Evolutionary conservation across 2,329 filamentous ascomycete species (phyloP), one percentile per base, ranked within the genome.

Genomic region (Fusarium mexicanum): DNA sequence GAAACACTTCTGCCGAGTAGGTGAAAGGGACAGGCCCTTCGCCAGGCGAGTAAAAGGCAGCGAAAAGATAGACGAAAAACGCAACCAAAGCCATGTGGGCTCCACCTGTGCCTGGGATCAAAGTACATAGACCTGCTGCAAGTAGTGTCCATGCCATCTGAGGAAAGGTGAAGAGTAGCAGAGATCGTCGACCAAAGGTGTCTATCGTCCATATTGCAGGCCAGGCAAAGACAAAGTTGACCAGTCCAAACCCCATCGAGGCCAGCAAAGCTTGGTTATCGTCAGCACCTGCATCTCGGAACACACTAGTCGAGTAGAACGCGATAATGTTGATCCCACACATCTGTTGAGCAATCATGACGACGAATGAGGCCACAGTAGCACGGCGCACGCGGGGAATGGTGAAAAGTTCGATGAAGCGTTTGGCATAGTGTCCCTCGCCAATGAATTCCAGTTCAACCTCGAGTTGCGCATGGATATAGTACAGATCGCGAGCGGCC

Each of bases 331-430:
- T 93, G 81, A 93, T 88, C 59, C 83, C 88, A 76, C 91, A 92
- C 88, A 93, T 91, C 80, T 93, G 91, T 81, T 93, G 91, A 1
- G 90, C 91, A 76, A 93, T 91, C 94, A 97, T 97, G 74, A 96
- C 93, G 3, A 91, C 90, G 73, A 91, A 93, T 2, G 93, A 92
- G 11, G 94, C 94, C 37, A 93, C 86, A 8, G 91, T 95, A 6
- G 94, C 94, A 46, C 92, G 88, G 20, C 91, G 88, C 17, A 93
- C 85, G 53, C 92, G 88, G 4, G 92, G 91, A 64, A 94, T 87
- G 17, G 90, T 92, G 77, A 94, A 92, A 3, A 92, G 84, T 78
- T 94, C 89, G 43, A 87, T 76, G 73, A 94, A 91, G 22, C 92
- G 89, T 29, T 85, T 88, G 57, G 90, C 40, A 77, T 92, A 92